Evolutionary conservation across 1,284 basidiomycete species (phyloP), one percentile per base, ranked within the genome.

Genomic region (Athelia psychrophila): DNA sequence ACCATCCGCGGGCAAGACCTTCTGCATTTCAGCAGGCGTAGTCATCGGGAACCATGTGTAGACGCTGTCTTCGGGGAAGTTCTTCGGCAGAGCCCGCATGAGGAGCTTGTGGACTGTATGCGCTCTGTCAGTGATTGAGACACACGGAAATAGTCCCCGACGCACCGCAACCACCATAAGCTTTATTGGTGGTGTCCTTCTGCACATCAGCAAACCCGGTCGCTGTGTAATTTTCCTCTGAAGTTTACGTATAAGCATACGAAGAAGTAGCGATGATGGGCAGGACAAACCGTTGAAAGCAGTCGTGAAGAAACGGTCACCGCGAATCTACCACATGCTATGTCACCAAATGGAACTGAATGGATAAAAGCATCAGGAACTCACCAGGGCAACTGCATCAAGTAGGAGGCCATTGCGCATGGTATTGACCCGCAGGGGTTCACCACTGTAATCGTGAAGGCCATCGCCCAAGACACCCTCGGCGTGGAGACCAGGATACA

Each of bases 11-110:
- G n/a, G 74, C 52, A 91, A 68, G 62, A 82, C 66, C 2, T 60
- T 66, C 55, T 79, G 69, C 91, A 91, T 90, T 22, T 83, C 64
- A 8, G 76, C 68, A 22, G 93, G 81, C 8, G 86, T 86, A 81
- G 91, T 85, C 56, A 95, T 78, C 33, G 93, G 90, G 83, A 94
- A 93, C 78, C 90, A 91, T 2, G 89, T 84, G 65, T 91, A 94
- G 49, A 81, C 72, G 57, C 84, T 88, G 64, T 88, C 82, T 60
- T 81, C 78, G 0, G 77, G 75, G 69, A 79, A 93, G 59, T 86
- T 70, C 22, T 80, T 66, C 1, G 92, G 91, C 3, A 94, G 77
- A 19, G 81, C 82, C 52, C 88, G 84, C 51, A 91, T 71, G 64
- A 94, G 71, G 30, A 94, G 75, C 32, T 83, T 80, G 18, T 85